Percentiles rank a stretch among this genome's conserved stretches.
Conservation (phyloP, 371 early-diverging fungal species). For the Entomophthora muscae region DNA sequence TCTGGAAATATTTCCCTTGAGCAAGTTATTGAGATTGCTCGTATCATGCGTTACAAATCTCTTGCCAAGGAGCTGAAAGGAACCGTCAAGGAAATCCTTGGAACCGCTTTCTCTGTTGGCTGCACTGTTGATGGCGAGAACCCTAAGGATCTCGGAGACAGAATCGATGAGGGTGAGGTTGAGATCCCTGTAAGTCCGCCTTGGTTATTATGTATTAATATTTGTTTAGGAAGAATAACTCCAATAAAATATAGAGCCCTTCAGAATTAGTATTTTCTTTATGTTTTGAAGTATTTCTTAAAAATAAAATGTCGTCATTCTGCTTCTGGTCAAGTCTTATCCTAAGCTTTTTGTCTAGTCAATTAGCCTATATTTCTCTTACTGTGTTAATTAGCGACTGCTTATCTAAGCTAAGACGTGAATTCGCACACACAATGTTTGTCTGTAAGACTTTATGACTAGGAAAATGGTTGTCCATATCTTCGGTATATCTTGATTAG, state of each 20-base stretch:
- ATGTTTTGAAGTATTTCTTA: background rate
- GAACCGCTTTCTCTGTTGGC: constrained; percentile 90
- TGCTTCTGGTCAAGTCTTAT: no score
- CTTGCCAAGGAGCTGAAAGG: constrained; percentile 73
- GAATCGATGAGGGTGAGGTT: constrained; percentile 62
- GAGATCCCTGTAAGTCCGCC: constrained; percentile 61
- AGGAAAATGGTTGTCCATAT: no score
- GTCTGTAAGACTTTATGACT: no score
- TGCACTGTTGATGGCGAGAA: constrained; percentile 91
- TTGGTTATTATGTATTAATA: background rate
- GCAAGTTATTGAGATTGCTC: constrained; percentile 93
- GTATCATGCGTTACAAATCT: constrained; percentile 89
- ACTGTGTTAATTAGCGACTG: background rate
- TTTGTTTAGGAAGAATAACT: constrained; percentile 3
- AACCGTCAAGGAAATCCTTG: constrained; percentile 97
- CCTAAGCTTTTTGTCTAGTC: background rate
- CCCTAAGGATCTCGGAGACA: constrained; percentile 61
- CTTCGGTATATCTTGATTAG: no score
- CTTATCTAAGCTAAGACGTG: no score
- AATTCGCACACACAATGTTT: no score
- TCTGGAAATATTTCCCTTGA: constrained; percentile 78
- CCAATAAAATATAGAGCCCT: background rate
- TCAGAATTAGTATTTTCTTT: background rate
- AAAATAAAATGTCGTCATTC: no score
- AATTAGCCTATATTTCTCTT: background rate